Base-by-base conservation (phyloP, 78 protist species). In the Pigoraptor vietnamica region DNA sequence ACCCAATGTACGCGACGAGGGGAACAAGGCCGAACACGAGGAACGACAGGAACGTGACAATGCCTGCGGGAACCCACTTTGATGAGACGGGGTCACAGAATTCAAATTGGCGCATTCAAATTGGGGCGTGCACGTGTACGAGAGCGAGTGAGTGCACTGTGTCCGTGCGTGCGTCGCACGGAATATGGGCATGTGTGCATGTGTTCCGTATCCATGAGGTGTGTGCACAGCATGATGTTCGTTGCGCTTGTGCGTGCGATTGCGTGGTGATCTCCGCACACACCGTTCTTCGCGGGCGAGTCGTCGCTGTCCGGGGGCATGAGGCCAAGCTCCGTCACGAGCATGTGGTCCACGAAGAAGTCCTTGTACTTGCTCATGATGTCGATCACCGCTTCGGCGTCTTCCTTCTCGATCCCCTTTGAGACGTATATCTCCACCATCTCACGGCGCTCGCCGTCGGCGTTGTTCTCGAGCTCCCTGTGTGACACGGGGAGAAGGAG, bases 361-460 rank as follows among this genome's bases (percentile, higher is more conserved):
- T 91, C 90, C 37, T 1, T 25, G 90, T 94, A 81, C 40, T 91
- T 89, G 33, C 83, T 29, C 90, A 91, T 88, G 79, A 40, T 38
- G 32, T 1, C 34, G 23, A 92, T 2, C 32, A 92, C 37, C 39
- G 0, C 9, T 9, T 0, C 39, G 21, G 98, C 97, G 34, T 96
- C 96, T 19, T 87, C 91, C 10, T 90, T 48, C 33, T 39, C 35
- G 90, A 94, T 39, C n/a, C 98, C 98, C 88, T 93, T 94, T 25
- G n/a, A n/a, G 40, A 40, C 56, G 89, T 96, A 96, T 25, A 95
- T 0, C 79, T 96, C 96, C 23, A 93, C 90, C 93, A 96, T 91
- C 33, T 91, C 95, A 2, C 23, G 24, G 37, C 87, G 92, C 35
- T 96, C 96, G 55, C 90, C 92, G 0, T 95, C 96, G 33, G 94